phyloP scores from a whole-genome alignment of 1,284 basidiomycete genomes.

The Rhodofomes roseus region DNA sequence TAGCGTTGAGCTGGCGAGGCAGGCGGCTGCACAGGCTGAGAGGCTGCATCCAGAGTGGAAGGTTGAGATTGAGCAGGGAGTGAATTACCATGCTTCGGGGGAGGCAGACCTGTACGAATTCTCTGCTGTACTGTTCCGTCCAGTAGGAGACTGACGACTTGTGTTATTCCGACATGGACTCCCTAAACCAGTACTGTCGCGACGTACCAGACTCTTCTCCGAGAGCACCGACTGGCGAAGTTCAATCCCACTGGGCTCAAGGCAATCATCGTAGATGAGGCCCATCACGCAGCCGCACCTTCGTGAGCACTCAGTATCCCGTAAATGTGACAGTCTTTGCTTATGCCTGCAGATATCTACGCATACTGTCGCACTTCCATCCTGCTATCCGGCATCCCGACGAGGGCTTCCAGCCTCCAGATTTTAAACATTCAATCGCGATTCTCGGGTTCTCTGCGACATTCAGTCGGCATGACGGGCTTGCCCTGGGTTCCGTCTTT shows the following conservation, averaged over 20 bases:
- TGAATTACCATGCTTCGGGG: conserved; percentile 73
- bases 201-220: conserved; percentile 86
- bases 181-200: conserved; percentile 70
- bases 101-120: conserved; percentile 72
- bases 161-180: not conserved
- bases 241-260: conserved; percentile 75
- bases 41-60: conserved; percentile 68
- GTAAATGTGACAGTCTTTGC: not conserved
- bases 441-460: conserved; percentile 96
- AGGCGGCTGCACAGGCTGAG: conserved; percentile 76
- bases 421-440: conserved; percentile 56
- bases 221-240: conserved; percentile 67
- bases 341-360: conserved; percentile 57
- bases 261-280: conserved; percentile 89
- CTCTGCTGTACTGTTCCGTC: not conserved
- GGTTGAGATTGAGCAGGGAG: conserved; percentile 92
- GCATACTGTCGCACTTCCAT: conserved; percentile 77
- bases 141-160: not conserved
- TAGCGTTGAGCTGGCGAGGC: conserved; percentile 83
- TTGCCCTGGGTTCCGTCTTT: conserved; percentile 87
- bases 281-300: conserved; percentile 91
- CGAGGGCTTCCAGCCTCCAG: conserved; percentile 28
- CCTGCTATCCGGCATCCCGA: conserved; percentile 54
- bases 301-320: conserved; percentile 50
- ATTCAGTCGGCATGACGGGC: conserved; percentile 88